Conservation (phyloP, 108 stramenopile species). For the Bacterosira constricta region DNA sequence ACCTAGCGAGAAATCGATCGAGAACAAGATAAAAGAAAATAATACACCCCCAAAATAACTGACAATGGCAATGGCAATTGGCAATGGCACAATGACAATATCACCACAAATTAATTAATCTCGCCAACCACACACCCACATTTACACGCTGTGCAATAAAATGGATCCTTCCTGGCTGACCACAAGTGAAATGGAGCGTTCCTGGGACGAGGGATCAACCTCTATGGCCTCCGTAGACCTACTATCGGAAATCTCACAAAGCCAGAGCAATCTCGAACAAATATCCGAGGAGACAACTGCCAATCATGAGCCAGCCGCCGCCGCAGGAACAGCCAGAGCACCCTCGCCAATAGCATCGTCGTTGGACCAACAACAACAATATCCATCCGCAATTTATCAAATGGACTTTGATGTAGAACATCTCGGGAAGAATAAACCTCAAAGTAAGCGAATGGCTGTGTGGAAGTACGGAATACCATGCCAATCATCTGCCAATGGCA, state of each 20-base stretch:
- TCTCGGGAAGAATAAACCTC: slow-evolving; percentile 37
- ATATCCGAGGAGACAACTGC: not conserved
- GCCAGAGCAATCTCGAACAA: not conserved
- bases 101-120: no score
- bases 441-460: slow-evolving; percentile 31
- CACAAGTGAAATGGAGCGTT: not conserved
- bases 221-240: slow-evolving; percentile 7
- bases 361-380: not conserved
- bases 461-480: slow-evolving; percentile 33
- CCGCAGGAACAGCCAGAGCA: no score
- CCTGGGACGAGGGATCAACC: not conserved
- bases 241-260: not conserved
- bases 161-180: not conserved
- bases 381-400: slow-evolving; percentile 16
- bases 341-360: not conserved
- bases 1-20: no score
- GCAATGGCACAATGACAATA: no score
- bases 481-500: not conserved
- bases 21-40: no score
- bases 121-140: no score
- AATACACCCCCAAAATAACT: no score
- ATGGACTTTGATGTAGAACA: slow-evolving; percentile 40
- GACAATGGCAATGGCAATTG: no score
- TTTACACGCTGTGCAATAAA: no score
- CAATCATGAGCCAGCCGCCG: no score